Evolutionary conservation across 805 yeast species (phyloP), one percentile per base, ranked within the genome.

Genomic region (Kuraishia borneana): DNA sequence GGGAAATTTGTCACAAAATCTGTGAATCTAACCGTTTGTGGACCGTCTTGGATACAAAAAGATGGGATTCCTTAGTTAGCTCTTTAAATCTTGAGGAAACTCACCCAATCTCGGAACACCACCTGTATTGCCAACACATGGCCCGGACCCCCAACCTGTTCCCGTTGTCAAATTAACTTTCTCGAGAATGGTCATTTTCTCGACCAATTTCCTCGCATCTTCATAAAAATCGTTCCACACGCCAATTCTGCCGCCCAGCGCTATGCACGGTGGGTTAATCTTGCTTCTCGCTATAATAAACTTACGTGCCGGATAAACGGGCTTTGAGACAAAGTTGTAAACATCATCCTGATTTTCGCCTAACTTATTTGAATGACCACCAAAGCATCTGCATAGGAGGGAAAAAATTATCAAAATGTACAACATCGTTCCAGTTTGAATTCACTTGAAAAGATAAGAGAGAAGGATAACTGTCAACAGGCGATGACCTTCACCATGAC

Each of bases 71-170:
- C 81, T 22, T 71, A 61, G 47, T 79, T 70, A 2, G 75, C 76
- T 5, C 71, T 13, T 40, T 34, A 23, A 42, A 37, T 1, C 45
- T 40, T n/a, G 26, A 32, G 7, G 34, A 3, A 79, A 69, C 5
- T 73, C 68, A 6, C 68, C 70, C 19, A 73, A 53, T 21, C 79
- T 51, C 17, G 74, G 75, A 30, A 73, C 65, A 5, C 68, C 56
- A 0, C 80, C 80, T 0, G 79, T 71, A 44, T 73, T 75, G 2
- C 81, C 82, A 22, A 71, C 63, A 49, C 80, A 74, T 2, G 76
- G 76, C 3, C 80, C 80, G 14, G 73, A 63, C 2, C 74, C 75
- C 76, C 78, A 74, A 8, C 80, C 80, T 3, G 73, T 71, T n/a
- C 80, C 81, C 1, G 81, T 70, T 3, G 81, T 75, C 33, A 75